Base-by-base conservation (phyloP, 805 yeast species). In the Lipomyces anomalus region DNA sequence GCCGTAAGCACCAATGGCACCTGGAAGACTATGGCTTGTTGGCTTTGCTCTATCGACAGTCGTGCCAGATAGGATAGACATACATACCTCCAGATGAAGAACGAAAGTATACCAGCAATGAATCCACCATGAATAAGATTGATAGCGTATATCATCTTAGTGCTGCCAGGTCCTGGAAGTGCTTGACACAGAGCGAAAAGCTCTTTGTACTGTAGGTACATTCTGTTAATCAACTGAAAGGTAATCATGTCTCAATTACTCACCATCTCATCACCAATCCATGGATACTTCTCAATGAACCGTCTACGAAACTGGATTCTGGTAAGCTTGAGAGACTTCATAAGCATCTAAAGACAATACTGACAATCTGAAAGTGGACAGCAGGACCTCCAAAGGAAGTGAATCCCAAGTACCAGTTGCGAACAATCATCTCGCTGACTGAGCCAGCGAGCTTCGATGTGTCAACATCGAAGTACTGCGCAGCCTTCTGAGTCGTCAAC, bases 111-210 rank as follows among this genome's bases (percentile, higher is more conserved):
- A 17, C 48, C 54, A 4, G 52, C 46, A 13, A 50, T 23, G 9
- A 50, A 16, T 9, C 48, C 43, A 17, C 51, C 44, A 21, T 43
- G 54, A 4, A 50, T 43, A 16, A 50, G 36, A 3, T 50, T 47
- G 41, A 50, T 50, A 32, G 44, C 43, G 33, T 47, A 50, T 17
- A 47, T 35, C 33, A 50, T 23, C 43, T 50, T 47, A 2, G 54
- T 50, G 18, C 51, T 47, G 7, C 48, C 54, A n/a, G 54, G 44
- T 18, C 54, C 54, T 9, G 54, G 54, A 3, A 49, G 39, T 4
- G 39, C 38, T 23, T 41, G 38, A 13, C 42, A 20, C n/a, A 41
- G 11, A 9, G 39, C 38, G 18, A 33, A 41, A 16, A 41, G 28
- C 18, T 41, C 44, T 21, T 41, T 4, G 22, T 39, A 39, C 42